Evolutionary conservation across 768 basidiomycete genomes (phyloP), one percentile per base, ranked within the genome.

Genomic region (Lyophyllum atratum): DNA sequence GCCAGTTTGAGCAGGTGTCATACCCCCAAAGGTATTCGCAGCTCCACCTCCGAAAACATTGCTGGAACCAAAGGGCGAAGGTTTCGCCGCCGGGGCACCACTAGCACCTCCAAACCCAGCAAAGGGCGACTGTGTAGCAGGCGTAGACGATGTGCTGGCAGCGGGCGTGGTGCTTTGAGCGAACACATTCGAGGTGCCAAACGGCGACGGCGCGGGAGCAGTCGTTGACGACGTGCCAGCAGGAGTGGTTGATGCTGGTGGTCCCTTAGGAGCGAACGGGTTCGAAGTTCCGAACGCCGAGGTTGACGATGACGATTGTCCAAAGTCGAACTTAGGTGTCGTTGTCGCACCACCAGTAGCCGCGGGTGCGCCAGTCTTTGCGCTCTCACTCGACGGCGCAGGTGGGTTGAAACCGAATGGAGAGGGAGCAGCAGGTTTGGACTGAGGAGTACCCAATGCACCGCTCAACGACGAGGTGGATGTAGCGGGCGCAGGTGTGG

Each of bases 351-450:
- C 29, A 6, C 47, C 21, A 49, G 46, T 15, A 37, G 52, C 39
- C 15, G 28, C 24, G 14, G 44, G 34, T 17, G 40, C 28, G 29
- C 25, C 48, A 12, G 56, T n/a, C 19, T 43, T 54, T 10, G 52
- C 17, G 24, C 44, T 64, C 1, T 54, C 39, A 25, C 65, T 29
- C 6, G 68, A 40, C 7, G 66, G 54, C 12, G 58, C 49, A 42
- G 59, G 48, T 52, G 59, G 48, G 17, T 66, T 66, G 34, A 60
- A 63, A 44, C 65, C 62, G 55, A 73, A 72, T 25, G 55, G 31
- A 50, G 68, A 58, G 28, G 61, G 40, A 22, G 66, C 34, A 7
- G 66, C 61, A 55, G 69, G 44, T 45, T 70, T 75, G 31, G 64
- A 42, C 11, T 61, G 52, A 19, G 62, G 54, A 21, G 43, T 48